Evolutionary conservation across 2,329 filamentous ascomycete genomes (phyloP).

Genomic region (Periglandula ipomoeae): DNA sequence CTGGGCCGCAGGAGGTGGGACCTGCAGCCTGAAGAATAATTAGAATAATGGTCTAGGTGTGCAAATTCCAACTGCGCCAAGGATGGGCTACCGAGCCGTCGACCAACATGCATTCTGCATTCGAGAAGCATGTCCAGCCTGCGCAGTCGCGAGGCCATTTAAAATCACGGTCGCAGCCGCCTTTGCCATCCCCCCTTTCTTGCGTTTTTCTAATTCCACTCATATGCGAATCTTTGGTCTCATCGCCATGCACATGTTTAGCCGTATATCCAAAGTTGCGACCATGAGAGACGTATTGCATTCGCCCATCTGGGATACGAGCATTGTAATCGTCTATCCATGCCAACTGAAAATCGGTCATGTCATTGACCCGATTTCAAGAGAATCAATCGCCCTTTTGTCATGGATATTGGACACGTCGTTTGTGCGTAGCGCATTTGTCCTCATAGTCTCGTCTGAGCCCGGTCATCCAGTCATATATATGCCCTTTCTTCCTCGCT

Average conservation of each 20-base stretch:
- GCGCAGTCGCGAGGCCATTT: not conserved
- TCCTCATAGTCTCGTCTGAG: conserved; percentile 1
- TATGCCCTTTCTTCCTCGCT: not conserved
- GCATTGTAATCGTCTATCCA: not conserved
- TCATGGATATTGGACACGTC: not conserved
- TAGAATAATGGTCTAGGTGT: not conserved
- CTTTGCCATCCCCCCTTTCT: not conserved
- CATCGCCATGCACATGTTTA: not conserved
- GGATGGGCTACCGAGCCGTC: not conserved
- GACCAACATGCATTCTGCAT: not conserved
- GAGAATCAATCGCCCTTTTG: not conserved
- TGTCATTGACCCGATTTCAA: not conserved
- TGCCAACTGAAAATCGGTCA: not conserved
- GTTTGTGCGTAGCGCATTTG: not conserved
- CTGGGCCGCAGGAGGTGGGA: no score
- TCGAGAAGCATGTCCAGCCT: not conserved
- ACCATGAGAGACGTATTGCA: no score
- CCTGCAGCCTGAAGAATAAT: not conserved
- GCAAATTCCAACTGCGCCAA: not conserved
- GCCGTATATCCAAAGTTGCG: not conserved
- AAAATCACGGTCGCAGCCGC: not conserved
- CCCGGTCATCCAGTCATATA: not conserved
- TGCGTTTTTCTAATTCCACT: not conserved
- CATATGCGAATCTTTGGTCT: not conserved
- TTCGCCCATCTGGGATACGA: not conserved